Percentiles rank a stretch among this genome's conserved stretches.
These are phyloP conservation scores for Phoma sp. DNA, from an alignment of 2,329 filamentous ascomycete species.

Conservation along the genomic window DNA sequence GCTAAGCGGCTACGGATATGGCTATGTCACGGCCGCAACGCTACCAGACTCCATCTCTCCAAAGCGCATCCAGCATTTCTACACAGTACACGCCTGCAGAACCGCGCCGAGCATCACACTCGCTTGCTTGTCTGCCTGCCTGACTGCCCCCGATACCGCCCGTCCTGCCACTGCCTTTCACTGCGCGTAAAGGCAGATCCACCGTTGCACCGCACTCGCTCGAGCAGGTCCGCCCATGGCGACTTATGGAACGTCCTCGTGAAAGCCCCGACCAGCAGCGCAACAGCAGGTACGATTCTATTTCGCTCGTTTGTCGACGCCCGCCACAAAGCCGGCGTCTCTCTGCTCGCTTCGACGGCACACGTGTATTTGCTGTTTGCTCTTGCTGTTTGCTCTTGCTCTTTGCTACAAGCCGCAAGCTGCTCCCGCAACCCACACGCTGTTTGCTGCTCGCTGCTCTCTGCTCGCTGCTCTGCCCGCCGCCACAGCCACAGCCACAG, in stretches of 20 bases:
- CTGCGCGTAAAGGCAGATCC: slow-evolving; percentile 24
- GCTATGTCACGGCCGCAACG: slow-evolving; percentile 11
- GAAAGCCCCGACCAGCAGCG: slow-evolving; percentile 32
- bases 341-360: slow-evolving; percentile 1
- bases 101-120: slow-evolving; percentile 10
- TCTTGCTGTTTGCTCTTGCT: too few relatives aligned
- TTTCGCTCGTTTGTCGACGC: slow-evolving; percentile 26
- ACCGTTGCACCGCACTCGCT: slow-evolving; percentile 43
- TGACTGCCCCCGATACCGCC: slow-evolving; percentile 4
- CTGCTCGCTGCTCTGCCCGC: slow-evolving; percentile 35
- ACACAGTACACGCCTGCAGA: slow-evolving; percentile 17
- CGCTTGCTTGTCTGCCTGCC: slow-evolving; percentile 14
- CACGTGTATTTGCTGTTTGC: neutral
- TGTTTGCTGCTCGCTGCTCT: slow-evolving; percentile 21
- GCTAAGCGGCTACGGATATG: slow-evolving; percentile 7
- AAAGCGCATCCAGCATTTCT: slow-evolving; percentile 14
- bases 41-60: slow-evolving; percentile 4
- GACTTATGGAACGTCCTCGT: slow-evolving; percentile 41
- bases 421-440: slow-evolving; percentile 18
- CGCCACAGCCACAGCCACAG: slow-evolving; percentile 35
- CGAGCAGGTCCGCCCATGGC: slow-evolving; percentile 47
- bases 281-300: slow-evolving; percentile 31
- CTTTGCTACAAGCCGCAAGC: too few relatives aligned
- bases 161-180: slow-evolving; percentile 11
- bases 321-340: slow-evolving; percentile 17